Percentiles rank a stretch among this genome's conserved stretches.
Evolutionary conservation across 805 yeast genomes (phyloP).

Genomic region (Maudiozyma barnettii): DNA sequence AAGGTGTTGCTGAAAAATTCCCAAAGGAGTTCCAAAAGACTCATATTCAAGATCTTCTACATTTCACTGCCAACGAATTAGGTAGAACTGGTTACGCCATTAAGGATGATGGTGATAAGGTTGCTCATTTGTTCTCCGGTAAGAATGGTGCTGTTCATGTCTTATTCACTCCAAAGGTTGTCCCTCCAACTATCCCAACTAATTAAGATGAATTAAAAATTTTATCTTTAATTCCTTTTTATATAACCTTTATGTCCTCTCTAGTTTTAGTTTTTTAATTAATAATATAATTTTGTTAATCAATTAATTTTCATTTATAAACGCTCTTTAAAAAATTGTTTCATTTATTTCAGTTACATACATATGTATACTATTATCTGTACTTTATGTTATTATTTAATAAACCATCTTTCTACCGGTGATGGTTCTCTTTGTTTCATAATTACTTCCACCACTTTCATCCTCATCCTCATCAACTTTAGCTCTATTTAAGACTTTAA

Average conservation of each 20-base stretch:
- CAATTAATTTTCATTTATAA: background rate
- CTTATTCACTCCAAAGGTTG: conserved; percentile 11
- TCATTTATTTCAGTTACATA: background rate
- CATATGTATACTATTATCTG: background rate
- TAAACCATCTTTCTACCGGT: conserved; percentile 29
- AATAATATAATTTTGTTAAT: background rate
- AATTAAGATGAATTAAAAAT: no score
- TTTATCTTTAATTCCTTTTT: no score
- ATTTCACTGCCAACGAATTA: conserved; percentile 15
- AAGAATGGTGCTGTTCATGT: conserved; percentile 11
- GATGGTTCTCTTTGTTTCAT: conserved; percentile 24
- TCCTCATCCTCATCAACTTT: conserved; percentile 84
- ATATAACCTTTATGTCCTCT: background rate
- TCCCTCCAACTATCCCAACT: conserved; percentile 10
- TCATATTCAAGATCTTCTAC: conserved; percentile 15
- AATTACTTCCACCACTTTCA: conserved; percentile 22
- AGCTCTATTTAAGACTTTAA: conserved; percentile 92
- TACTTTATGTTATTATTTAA: conserved; percentile 4
- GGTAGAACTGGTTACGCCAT: conserved; percentile 20
- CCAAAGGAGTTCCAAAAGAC: conserved; percentile 11
- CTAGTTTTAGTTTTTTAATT: no score
- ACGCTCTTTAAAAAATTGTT: background rate
- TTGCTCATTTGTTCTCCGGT: conserved; percentile 17
- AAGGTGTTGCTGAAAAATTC: conserved; percentile 19
- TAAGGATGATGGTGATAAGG: conserved; percentile 14